A percentile compares a stretch with the other conserved stretches of the same genome.
Evolutionary conservation across 129 eudicot genomes (phyloP).

Genomic region (Mikania micrantha): DNA sequence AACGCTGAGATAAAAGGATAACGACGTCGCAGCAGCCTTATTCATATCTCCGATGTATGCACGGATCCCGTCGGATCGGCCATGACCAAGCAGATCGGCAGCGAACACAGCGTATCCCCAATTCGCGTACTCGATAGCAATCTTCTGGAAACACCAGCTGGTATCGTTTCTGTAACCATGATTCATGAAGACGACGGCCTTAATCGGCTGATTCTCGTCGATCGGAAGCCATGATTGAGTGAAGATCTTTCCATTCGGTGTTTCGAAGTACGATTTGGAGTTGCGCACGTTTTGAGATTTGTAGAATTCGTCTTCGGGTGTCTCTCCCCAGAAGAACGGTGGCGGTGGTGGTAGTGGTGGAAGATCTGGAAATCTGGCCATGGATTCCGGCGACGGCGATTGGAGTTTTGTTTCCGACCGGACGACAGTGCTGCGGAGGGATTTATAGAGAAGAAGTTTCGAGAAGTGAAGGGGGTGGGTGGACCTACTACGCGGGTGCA

Average conservation of each 20-base stretch:
- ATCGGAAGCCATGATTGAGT: constrained; percentile 66
- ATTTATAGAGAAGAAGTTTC: background rate
- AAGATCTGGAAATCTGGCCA: constrained; percentile 21
- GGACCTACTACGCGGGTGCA: constrained; percentile 9
- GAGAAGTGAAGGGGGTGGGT: constrained; percentile 29
- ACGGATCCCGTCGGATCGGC: constrained; percentile 71
- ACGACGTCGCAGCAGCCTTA: constrained; percentile 47
- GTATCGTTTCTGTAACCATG: constrained; percentile 86
- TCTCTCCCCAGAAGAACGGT: constrained; percentile 71
- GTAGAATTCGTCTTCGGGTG: constrained; percentile 70
- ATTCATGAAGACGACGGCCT: constrained; percentile 59
- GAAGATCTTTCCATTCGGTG: constrained; percentile 63
- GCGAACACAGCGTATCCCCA: constrained; percentile 94
- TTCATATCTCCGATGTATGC: constrained; percentile 68
- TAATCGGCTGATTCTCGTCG: constrained; percentile 32
- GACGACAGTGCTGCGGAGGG: background rate
- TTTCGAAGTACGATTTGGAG: constrained; percentile 56
- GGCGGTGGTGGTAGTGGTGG: constrained; percentile 30
- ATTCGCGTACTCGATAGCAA: constrained; percentile 57
- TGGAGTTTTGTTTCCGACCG: background rate
- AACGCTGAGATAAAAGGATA: constrained; percentile 41
- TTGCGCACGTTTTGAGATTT: constrained; percentile 58
- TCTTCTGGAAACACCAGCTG: constrained; percentile 79
- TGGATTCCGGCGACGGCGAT: background rate
- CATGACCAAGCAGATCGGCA: constrained; percentile 80